Evolutionary conservation across 495 filamentous ascomycete species (phyloP), one percentile per base, ranked within the genome.

Genomic region (Penicillium fimorum): DNA sequence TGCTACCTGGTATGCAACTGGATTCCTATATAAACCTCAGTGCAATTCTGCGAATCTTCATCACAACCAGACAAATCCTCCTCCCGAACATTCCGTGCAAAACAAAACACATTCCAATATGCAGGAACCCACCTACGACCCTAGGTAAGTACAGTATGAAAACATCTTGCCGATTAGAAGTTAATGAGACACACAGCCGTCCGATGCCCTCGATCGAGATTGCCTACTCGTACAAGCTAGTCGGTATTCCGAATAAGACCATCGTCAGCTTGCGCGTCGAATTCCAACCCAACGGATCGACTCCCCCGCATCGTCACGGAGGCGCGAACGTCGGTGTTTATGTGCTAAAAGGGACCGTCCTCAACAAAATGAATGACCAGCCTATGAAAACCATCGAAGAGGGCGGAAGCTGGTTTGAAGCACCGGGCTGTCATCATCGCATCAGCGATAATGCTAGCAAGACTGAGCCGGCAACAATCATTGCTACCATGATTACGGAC

Each of bases 321-420:
- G 70, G 67, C 25, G 67, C 66, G 7, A 61, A 69, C 0, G 72
- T 76, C 2, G 58, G 65, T 29, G 76, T 57, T 0, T 62, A 70
- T 25, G 63, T 78, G 1, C 22, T 76, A 15, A 40, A 46, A 11
- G 76, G 76, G 15, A 53, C 60, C 0, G 35, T 67, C 1, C 46
- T 70, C 25, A 77, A 76, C 44, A 72, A 73, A 38, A 79, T 79
- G 76, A 78, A 79, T 51, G 44, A 76, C 35, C 62, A 70, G 9
- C 63, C 62, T 18, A 68, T 70, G 51, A 61, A 58, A 29, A 47
- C 62, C 0, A 60, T 63, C 20, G 12, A 58, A 17, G 25, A 40
- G 3, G 74, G 73, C 1, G 72, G 63, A 8, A 63, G 61, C 15
- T 77, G 67, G 62, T 76, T 68, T 47, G 75, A 79, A 57, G 70